Evolutionary conservation across 768 basidiomycete genomes (phyloP), one percentile per base, ranked within the genome.

Genomic region (Amanita rubescens): DNA sequence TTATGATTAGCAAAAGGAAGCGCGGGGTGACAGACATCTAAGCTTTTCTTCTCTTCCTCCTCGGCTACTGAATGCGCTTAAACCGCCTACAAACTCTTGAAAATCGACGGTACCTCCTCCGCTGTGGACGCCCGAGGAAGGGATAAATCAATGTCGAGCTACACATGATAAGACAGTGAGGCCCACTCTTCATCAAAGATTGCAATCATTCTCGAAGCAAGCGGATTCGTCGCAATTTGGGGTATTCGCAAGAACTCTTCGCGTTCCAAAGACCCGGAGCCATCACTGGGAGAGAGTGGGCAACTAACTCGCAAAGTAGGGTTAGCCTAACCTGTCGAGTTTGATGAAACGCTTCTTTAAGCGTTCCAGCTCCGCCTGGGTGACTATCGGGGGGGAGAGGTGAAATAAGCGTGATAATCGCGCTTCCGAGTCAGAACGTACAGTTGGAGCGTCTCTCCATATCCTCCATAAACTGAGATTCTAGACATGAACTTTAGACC

Each of bases 291-390:
- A 30, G 52, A 49, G 57, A 10, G 46, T 42, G 34, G 4, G 45
- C 10, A 46, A 22, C n/a, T 20, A 27, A 24, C 6, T 34, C 1
- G 17, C 38, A 65, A 22, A 10, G 37, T 1, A 3, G 11, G 24
- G 20, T 11, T 15, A 38, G 22, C 49, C 72, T 55, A 59, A 86
- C 90, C 87, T 90, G 69, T 99, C 96, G 61, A 99, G 86, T 73
- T 99, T 99, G 93, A 98, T 97, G 70, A 99, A 98, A 51, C 96
- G 86, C 69, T 97, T 98, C 81, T 96, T 96, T 61, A 98, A 78
- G 51, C 96, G 81, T 61, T 97, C 91, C 61, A 99, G 74, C 72
- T 99, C 96, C 45, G 84, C 80, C 46, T 87, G 89, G 17, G 91
- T 97, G 85, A 99, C 96, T 98, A 35, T 14, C 22, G 33, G n/a